Evolutionary conservation across 441 rosid species (phyloP).

Genomic region (Erysimum pusillum): DNA sequence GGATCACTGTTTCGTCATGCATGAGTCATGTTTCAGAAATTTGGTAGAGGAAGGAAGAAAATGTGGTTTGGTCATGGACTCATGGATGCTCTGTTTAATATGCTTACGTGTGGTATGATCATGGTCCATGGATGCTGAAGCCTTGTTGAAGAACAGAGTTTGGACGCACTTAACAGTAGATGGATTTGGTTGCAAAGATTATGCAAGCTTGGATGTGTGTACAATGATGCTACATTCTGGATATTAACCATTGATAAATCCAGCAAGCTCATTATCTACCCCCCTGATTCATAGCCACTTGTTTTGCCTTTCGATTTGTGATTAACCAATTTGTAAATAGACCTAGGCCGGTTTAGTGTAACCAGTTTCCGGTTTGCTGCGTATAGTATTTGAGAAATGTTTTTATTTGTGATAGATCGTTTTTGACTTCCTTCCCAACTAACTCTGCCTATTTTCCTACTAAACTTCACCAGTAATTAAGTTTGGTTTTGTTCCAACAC

Average conservation of each 20-base stretch:
- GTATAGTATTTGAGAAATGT: neutral
- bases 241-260: neutral
- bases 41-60: neutral
- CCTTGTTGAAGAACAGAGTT: slow-evolving; percentile 55
- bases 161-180: slow-evolving; percentile 63
- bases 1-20: slow-evolving; percentile 53
- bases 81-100: slow-evolving; percentile 53
- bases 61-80: neutral
- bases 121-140: slow-evolving; percentile 49
- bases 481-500: slow-evolving; percentile 30
- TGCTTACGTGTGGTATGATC: slow-evolving; percentile 46
- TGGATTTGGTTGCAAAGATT: slow-evolving; percentile 69
- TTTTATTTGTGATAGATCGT: slow-evolving; percentile 11
- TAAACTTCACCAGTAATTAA: slow-evolving; percentile 44
- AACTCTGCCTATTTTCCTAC: slow-evolving; percentile 45
- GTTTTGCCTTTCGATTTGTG: slow-evolving; percentile 1
- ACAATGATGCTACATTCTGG: neutral
- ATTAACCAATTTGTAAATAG: neutral
- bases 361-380: slow-evolving; percentile 12
- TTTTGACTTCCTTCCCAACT: slow-evolving; percentile 34
- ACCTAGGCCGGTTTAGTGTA: slow-evolving; percentile 10
- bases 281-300: neutral
- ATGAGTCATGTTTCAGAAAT: neutral
- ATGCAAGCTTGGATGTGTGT: slow-evolving; percentile 54
- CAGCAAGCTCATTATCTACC: neutral